Conservation (phyloP, 306 rosid species). For the Pachyrhizus erosus region DNA sequence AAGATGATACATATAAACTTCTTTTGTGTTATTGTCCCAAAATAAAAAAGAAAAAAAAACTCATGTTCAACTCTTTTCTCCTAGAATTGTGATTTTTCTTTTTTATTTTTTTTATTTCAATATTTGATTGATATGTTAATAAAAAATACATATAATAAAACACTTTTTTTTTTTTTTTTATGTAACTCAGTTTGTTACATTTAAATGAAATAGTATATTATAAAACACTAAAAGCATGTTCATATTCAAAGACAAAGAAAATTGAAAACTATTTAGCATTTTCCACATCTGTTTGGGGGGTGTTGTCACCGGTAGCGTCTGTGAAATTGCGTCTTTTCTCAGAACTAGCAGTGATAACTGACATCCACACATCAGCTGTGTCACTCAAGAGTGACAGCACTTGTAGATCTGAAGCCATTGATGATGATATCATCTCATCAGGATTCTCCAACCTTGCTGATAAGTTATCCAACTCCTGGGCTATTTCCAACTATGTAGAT, state of each 20-base stretch:
- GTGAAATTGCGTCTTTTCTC: slow-evolving; percentile 81
- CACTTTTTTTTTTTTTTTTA: slow-evolving; percentile 7
- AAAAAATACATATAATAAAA: background rate
- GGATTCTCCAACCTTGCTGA: slow-evolving; percentile 85
- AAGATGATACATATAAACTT: too few relatives aligned
- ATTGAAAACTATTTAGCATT: slow-evolving; percentile 45
- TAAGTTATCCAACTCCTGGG: slow-evolving; percentile 82
- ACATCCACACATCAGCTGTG: slow-evolving; percentile 90
- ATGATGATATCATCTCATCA: slow-evolving; percentile 87
- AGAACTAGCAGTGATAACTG: slow-evolving; percentile 81
- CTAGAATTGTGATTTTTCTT: too few relatives aligned
- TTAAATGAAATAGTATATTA: background rate
- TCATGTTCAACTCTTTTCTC: too few relatives aligned
- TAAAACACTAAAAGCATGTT: background rate
- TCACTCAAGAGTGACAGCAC: slow-evolving; percentile 80
- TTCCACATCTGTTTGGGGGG: slow-evolving; percentile 43
- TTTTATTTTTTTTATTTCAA: background rate
- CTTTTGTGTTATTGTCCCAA: too few relatives aligned
- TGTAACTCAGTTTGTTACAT: background rate
- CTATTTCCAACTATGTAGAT: slow-evolving; percentile 73
- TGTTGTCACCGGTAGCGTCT: slow-evolving; percentile 51
- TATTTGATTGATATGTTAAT: background rate
- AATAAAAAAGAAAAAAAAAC: too few relatives aligned
- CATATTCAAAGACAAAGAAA: background rate
- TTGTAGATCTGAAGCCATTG: slow-evolving; percentile 88